Evolutionary conservation across 768 basidiomycete genomes (phyloP).

Genomic region (Macrocybe gigantea): DNA sequence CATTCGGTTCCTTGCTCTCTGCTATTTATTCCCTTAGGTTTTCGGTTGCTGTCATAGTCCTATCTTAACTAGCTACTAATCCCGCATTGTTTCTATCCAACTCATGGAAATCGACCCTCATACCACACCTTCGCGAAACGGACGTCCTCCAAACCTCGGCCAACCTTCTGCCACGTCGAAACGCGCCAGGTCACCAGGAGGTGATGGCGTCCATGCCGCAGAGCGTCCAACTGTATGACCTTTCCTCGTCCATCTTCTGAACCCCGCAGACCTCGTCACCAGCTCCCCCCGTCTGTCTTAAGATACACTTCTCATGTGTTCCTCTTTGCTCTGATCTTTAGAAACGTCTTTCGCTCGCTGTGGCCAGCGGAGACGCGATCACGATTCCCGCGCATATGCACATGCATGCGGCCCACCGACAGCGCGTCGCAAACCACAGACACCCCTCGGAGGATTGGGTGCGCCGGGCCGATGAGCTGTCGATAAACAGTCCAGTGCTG

Average conservation of each 20-base stretch:
- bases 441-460: slow-evolving; percentile 69
- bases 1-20: too few species aligned
- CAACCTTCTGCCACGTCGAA: slow-evolving; percentile 25
- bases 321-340: slow-evolving; percentile 13
- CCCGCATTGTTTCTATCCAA: too few species aligned
- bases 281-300: too few species aligned
- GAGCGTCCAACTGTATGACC: slow-evolving; percentile 52
- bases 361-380: slow-evolving; percentile 13
- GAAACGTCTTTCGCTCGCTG: slow-evolving; percentile 55
- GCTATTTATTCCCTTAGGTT: too few species aligned
- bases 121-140: neutral
- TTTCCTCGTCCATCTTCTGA: slow-evolving; percentile 1
- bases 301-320: too few species aligned
- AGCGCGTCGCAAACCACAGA: slow-evolving; percentile 16
- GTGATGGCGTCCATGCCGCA: slow-evolving; percentile 23
- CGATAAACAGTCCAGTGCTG: slow-evolving; percentile 50
- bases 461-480: slow-evolving; percentile 56
- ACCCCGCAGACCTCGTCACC: too few species aligned
- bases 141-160: neutral
- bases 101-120: neutral
- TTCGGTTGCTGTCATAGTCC: too few species aligned
- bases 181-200: slow-evolving; percentile 58
- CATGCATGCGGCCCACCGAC: slow-evolving; percentile 10
- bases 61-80: too few species aligned
- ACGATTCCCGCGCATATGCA: slow-evolving; percentile 5